These are phyloP conservation scores for Linnemannia hyalina DNA, from an alignment of 192 early-diverging fungal species.

Conservation along the genomic window DNA sequence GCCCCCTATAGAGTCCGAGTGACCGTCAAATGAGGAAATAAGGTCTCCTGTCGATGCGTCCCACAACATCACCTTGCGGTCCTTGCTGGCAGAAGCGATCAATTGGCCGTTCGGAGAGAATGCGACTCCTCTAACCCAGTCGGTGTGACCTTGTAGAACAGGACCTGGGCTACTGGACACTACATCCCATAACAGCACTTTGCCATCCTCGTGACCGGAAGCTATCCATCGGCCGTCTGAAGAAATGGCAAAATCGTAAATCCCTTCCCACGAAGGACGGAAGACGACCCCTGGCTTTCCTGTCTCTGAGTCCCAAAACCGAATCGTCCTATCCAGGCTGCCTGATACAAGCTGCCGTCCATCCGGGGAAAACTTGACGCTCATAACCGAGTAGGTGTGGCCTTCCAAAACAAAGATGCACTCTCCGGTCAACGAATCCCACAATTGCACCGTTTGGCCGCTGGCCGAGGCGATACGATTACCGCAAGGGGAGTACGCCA, in stretches of 20 bases:
- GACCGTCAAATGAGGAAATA: background rate
- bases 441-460: background rate
- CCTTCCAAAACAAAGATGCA: too few relatives aligned
- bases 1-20: too few relatives aligned
- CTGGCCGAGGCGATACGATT: background rate
- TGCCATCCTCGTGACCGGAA: background rate
- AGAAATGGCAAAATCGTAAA: background rate
- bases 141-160: background rate
- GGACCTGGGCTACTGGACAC: background rate
- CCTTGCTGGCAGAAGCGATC: background rate
- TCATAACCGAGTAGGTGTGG: background rate
- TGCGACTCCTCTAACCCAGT: background rate
- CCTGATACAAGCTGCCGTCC: background rate
- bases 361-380: background rate
- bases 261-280: background rate
- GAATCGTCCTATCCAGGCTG: background rate
- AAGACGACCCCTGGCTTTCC: background rate
- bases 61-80: slow-evolving; percentile 2
- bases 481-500: background rate
- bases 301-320: background rate
- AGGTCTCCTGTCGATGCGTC: background rate
- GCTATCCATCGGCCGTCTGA: slow-evolving; percentile 2
- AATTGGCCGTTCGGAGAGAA: background rate
- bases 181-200: slow-evolving; percentile 6
- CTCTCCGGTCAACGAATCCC: too few relatives aligned